A percentile compares a stretch with the other conserved stretches of the same genome.
These are phyloP conservation scores for Nematocida sp. DNA, from an alignment of 371 early-diverging fungal genomes.

Conservation along the genomic window DNA sequence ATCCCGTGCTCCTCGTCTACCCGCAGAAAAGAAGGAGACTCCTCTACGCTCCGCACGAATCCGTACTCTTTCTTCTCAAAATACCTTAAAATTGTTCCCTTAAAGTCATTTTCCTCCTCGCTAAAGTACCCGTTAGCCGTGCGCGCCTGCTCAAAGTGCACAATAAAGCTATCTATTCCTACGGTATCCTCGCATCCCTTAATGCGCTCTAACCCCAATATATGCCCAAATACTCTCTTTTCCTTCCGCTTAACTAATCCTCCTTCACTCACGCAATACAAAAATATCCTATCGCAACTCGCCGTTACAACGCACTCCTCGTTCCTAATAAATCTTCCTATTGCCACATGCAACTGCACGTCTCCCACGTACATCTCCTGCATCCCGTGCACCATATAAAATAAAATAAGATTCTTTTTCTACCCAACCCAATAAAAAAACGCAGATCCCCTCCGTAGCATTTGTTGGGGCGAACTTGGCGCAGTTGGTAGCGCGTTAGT, in stretches of 20 bases:
- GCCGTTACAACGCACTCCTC: constrained; percentile 12
- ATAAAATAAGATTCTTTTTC: constrained; percentile 28
- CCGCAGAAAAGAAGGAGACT: constrained; percentile 34
- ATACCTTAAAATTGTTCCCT: constrained; percentile 25
- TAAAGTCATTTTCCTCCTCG: constrained; percentile 44
- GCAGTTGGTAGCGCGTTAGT: constrained; percentile 67
- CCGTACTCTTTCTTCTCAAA: constrained; percentile 55
- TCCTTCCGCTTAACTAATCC: constrained; percentile 35
- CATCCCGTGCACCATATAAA: constrained; percentile 46
- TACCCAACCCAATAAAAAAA: too few species aligned
- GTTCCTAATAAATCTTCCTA: constrained; percentile 28
- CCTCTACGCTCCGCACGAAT: constrained; percentile 21
- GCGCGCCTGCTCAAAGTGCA: constrained; percentile 49
- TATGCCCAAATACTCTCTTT: constrained; percentile 43
- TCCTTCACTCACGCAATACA: constrained; percentile 6
- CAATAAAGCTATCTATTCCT: constrained; percentile 6
- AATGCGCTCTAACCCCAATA: constrained; percentile 1
- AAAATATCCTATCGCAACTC: constrained; percentile 28
- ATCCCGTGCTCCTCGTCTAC: constrained; percentile 37
- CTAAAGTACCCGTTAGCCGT: constrained; percentile 10
- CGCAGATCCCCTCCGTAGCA: neutral
- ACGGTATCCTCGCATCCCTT: neutral
- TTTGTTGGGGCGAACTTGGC: constrained; percentile 60
- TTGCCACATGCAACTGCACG: constrained; percentile 6
- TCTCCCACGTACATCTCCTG: constrained; percentile 48